Conservation (phyloP, 192 early-diverging fungal genomes). For the Coemansia sp. region DNA sequence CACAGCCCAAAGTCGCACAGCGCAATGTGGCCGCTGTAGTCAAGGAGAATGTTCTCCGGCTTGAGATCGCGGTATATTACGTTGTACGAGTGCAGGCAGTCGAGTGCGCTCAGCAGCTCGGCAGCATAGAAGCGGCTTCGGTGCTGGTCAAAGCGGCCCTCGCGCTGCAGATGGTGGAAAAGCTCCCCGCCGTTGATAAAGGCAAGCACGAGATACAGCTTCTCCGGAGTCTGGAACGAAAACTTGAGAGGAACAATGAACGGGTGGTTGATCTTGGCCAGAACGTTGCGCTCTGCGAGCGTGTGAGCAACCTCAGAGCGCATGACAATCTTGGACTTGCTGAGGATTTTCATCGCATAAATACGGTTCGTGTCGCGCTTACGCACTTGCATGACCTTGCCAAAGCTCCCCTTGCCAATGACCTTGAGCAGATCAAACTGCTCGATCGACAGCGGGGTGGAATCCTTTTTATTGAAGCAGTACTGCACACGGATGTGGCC, state of each 20-base stretch:
- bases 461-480: conserved; percentile 69
- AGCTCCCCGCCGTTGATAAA: conserved; percentile 98
- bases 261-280: conserved; percentile 87
- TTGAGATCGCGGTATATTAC: conserved; percentile 93
- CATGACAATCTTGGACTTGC: conserved; percentile 92
- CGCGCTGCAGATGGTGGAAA: conserved; percentile 91
- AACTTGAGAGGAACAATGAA: conserved; percentile 95
- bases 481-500: conserved; percentile 74
- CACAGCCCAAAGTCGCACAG: conserved; percentile 94
- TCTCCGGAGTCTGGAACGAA: conserved; percentile 92
- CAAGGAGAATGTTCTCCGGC: conserved; percentile 94
- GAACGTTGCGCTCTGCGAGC: conserved; percentile 87
- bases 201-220: conserved; percentile 93
- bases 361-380: conserved; percentile 90
- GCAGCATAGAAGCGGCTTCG: conserved; percentile 92
- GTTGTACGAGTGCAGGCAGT: conserved; percentile 89
- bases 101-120: conserved; percentile 87
- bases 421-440: conserved; percentile 94
- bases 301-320: conserved; percentile 93
- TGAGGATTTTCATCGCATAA: conserved; percentile 97
- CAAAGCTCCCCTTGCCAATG: conserved; percentile 96
- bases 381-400: conserved; percentile 96
- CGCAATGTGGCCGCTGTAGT: conserved; percentile 92
- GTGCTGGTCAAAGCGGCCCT: conserved; percentile 85
- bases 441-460: conserved; percentile 78